Evolutionary conservation across 2,329 filamentous ascomycete genomes (phyloP).

Genomic region (Penicillium palitans): DNA sequence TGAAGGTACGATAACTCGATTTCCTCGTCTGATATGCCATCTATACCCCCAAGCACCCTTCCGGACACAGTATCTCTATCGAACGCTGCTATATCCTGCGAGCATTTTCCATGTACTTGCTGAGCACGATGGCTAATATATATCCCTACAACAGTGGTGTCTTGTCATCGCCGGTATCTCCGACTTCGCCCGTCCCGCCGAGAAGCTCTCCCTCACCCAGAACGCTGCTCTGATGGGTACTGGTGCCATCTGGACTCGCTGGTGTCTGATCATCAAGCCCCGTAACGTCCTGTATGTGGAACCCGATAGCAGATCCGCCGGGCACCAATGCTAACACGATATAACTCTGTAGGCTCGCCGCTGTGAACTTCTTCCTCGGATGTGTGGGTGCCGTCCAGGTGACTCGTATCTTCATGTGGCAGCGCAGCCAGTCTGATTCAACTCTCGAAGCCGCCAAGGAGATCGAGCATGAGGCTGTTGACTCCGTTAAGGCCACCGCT

Average conservation of each 20-base stretch:
- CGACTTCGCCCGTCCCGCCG: slow-evolving; percentile 86
- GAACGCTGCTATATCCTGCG: not conserved
- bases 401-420: slow-evolving; percentile 69
- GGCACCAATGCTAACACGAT: slow-evolving; percentile 12
- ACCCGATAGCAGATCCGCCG: not conserved
- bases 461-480: slow-evolving; percentile 39
- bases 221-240: slow-evolving; percentile 88
- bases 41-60: no score
- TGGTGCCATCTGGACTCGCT: slow-evolving; percentile 95
- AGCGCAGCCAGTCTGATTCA: slow-evolving; percentile 56
- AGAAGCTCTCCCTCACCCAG: slow-evolving; percentile 89
- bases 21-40: slow-evolving; percentile 7
- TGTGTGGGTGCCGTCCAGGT: slow-evolving; percentile 82
- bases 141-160: slow-evolving; percentile 64
- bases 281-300: slow-evolving; percentile 77
- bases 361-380: slow-evolving; percentile 98
- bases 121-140: slow-evolving; percentile 7
- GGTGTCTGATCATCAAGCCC: slow-evolving; percentile 96
- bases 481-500: slow-evolving; percentile 37
- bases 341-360: slow-evolving; percentile 64
- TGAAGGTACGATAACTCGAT: slow-evolving; percentile 62
- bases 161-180: slow-evolving; percentile 89
- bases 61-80: not conserved
- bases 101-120: not conserved
- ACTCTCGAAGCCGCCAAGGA: slow-evolving; percentile 41